phyloP scores from a whole-genome alignment of 2,329 filamentous ascomycete genomes.

The Rosellinia necatrix region DNA sequence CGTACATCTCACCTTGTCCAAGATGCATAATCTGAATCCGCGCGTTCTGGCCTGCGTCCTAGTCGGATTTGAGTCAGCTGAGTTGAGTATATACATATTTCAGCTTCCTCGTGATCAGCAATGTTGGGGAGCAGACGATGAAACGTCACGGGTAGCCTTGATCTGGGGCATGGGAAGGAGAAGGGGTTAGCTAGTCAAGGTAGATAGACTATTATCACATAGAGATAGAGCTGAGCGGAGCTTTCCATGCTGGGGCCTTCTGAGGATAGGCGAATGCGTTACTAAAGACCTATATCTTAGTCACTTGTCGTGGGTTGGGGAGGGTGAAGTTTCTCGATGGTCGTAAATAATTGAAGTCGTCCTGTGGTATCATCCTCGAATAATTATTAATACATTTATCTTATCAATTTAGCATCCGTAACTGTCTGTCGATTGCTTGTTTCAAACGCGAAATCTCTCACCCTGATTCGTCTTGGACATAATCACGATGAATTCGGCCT shows the following conservation, averaged over 20 bases:
- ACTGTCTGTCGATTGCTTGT: too few relatives aligned
- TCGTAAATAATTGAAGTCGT: too few relatives aligned
- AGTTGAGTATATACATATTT: background rate
- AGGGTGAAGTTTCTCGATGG: too few relatives aligned
- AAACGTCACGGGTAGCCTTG: background rate
- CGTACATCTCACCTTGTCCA: background rate
- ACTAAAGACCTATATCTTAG: background rate
- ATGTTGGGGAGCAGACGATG: background rate
- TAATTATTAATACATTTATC: too few relatives aligned
- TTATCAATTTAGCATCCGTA: too few relatives aligned
- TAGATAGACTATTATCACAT: background rate
- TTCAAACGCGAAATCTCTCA: too few relatives aligned
- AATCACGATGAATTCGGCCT: conserved; percentile 1
- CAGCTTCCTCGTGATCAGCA: background rate
- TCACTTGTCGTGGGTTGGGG: background rate
- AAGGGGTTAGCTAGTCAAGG: background rate
- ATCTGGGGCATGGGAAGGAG: background rate
- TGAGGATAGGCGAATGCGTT: too few relatives aligned
- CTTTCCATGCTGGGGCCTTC: background rate
- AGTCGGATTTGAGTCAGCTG: background rate
- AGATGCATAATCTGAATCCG: background rate
- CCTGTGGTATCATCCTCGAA: too few relatives aligned
- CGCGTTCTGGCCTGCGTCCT: background rate
- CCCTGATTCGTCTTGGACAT: background rate
- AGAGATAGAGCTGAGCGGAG: background rate